Conservation (phyloP, 2,329 filamentous ascomycete species). For the Diaporthe destruens region DNA sequence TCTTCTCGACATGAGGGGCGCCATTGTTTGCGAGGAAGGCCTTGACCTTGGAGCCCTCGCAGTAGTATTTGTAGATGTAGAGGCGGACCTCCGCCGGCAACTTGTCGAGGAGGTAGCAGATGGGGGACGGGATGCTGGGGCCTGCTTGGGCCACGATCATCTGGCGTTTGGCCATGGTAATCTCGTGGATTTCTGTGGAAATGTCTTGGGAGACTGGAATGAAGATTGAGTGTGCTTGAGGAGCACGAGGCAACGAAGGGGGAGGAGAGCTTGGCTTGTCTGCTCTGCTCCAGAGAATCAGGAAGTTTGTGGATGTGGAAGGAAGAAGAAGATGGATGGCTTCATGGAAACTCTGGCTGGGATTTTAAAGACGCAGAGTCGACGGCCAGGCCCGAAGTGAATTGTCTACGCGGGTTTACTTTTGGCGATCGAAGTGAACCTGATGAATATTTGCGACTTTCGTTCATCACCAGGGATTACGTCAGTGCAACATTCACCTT, state of each 20-base stretch:
- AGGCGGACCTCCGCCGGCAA: not conserved
- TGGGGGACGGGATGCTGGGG: rapidly evolving
- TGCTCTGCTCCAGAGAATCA: not conserved
- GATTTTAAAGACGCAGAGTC: not conserved
- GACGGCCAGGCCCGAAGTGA: not conserved
- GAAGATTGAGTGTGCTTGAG: too few species aligned
- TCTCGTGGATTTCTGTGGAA: too few species aligned
- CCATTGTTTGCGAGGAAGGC: not conserved
- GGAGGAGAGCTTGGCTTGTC: too few species aligned
- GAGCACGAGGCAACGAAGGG: too few species aligned
- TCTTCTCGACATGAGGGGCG: not conserved
- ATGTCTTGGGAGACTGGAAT: not conserved
- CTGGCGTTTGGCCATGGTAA: not conserved
- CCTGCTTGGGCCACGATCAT: not conserved
- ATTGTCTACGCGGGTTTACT: not conserved
- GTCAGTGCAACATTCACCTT: too few species aligned
- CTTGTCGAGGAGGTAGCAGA: not conserved
- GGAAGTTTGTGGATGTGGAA: not conserved
- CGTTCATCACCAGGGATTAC: too few species aligned
- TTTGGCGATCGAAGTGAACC: rapidly evolving
- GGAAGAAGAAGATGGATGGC: not conserved
- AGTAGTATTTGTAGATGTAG: not conserved
- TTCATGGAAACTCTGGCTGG: not conserved
- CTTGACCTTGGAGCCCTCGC: not conserved
- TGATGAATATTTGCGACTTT: too few species aligned